Evolutionary conservation across 176 grass and related monocot species (phyloP).

Genomic region (Melocanna baccifera): DNA sequence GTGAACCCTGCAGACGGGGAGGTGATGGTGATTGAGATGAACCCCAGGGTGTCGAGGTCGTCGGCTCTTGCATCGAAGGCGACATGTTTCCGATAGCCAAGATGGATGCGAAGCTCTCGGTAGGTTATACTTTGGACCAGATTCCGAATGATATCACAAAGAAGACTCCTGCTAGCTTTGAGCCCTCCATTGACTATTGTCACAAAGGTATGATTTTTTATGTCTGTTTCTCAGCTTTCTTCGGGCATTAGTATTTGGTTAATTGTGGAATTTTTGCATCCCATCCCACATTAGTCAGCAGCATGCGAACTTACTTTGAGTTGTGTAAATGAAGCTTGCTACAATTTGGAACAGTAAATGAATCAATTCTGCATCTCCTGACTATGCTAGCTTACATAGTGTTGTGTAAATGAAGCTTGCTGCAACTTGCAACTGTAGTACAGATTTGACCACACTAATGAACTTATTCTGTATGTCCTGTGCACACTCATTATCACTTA

Average conservation of each 20-base stretch:
- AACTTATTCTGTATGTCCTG: background rate
- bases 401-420: background rate
- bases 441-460: background rate
- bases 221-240: slow-evolving; percentile 11
- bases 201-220: slow-evolving; percentile 65
- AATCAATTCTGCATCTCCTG: background rate
- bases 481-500: too few relatives aligned
- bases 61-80: slow-evolving; percentile 91
- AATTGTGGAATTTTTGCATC: background rate
- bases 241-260: background rate
- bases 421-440: background rate
- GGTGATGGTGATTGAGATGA: slow-evolving; percentile 99
- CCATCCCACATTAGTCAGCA: background rate
- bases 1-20: slow-evolving; percentile 89
- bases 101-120: slow-evolving; percentile 93
- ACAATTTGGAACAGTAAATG: background rate
- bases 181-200: slow-evolving; percentile 97
- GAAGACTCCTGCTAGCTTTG: slow-evolving; percentile 98
- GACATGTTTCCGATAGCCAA: slow-evolving; percentile 90
- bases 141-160: slow-evolving; percentile 99
- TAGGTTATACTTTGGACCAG: slow-evolving; percentile 93
- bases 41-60: slow-evolving; percentile 93
- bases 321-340: background rate
- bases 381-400: background rate
- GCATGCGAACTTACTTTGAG: background rate